Evolutionary conservation across 2,329 filamentous ascomycete species (phyloP), one percentile per base, ranked within the genome.

Genomic region (Fusarium sp.): DNA sequence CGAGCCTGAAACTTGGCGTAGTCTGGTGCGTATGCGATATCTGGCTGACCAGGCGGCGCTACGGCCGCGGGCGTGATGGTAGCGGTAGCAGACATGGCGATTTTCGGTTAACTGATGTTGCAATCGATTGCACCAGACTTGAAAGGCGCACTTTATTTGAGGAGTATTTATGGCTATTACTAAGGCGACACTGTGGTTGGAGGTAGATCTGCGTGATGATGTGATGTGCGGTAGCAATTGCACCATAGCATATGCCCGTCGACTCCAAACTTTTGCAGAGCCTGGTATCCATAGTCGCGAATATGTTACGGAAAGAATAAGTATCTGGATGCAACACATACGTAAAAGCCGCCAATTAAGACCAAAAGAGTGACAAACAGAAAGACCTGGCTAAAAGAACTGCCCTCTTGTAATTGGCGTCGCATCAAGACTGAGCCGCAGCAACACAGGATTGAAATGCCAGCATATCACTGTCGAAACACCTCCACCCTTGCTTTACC

Each of bases 401-500:
- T 23, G 23, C 3, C 23, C 23, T 23, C 23, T 23, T 23, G 23
- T 23, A 23, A 23, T 23, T 5, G 23, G 23, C 23, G 23, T 23
- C 23, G 4, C 23, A 23, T 23, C 23, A 23, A 23, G 23, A 23
- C 23, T 23, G 5, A 23, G 23, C 23, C 23, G 23, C 23, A 5
- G 23, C 23, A 23, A 23, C 3, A 4, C 23, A 23, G 4, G 23
- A 23, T 23, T 23, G 23, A 23, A 23, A 23, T 5, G 3, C 23
- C 23, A 23, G 23, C 23, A 23, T 5, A 16, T 16, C 30, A 68
- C 12, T 71, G 73, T 12, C 75, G 69, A 15, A 82, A 82, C 2
- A 55, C 28, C 54, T 83, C 82, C 10, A 86, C 64, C 47, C 73
- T 76, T 66, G 82, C 81, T 67, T 75, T 83, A 0, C 87, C 86